Percentiles rank a stretch among this genome's conserved stretches.
phyloP scores from a whole-genome alignment of 805 yeast genomes.

The Limtongia smithiae region DNA sequence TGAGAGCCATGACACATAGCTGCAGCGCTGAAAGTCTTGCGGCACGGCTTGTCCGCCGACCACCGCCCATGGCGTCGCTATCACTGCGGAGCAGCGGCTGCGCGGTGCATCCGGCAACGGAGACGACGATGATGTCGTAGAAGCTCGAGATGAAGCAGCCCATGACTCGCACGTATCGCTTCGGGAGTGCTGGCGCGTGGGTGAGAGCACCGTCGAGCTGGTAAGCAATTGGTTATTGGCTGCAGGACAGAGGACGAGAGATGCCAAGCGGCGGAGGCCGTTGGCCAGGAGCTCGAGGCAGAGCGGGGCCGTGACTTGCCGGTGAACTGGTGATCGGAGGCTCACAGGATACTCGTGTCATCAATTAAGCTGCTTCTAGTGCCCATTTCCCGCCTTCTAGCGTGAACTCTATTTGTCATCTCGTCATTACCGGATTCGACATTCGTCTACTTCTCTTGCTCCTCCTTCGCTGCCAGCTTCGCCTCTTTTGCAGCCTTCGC shows the following conservation, averaged over 20 bases:
- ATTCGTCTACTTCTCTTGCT: not conserved
- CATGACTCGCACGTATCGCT: too few species aligned
- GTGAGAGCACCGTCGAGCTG: too few species aligned
- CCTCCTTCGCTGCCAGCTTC: constrained; percentile 2
- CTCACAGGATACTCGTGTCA: not conserved
- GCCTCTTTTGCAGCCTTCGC: not conserved
- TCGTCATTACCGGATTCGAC: not conserved
- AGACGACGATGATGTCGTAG: constrained; percentile 23
- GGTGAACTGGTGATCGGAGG: not conserved
- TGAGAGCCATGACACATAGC: too few species aligned
- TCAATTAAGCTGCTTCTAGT: not conserved
- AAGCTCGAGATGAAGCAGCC: constrained; percentile 25
- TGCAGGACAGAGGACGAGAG: not conserved
- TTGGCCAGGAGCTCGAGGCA: not conserved
- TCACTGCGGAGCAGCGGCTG: not conserved
- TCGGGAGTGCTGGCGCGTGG: too few species aligned
- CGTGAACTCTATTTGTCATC: too few species aligned
- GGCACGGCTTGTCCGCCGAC: too few species aligned
- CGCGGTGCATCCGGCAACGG: constrained; percentile 1
- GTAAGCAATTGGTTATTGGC: too few species aligned
- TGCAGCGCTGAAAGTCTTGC: too few species aligned
- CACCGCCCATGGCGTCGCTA: too few species aligned
- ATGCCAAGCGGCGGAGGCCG: not conserved
- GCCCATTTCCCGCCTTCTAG: too few species aligned
- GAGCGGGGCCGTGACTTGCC: not conserved